Base-by-base conservation (phyloP, 768 basidiomycete species). In the Leccinum uliginosum region DNA sequence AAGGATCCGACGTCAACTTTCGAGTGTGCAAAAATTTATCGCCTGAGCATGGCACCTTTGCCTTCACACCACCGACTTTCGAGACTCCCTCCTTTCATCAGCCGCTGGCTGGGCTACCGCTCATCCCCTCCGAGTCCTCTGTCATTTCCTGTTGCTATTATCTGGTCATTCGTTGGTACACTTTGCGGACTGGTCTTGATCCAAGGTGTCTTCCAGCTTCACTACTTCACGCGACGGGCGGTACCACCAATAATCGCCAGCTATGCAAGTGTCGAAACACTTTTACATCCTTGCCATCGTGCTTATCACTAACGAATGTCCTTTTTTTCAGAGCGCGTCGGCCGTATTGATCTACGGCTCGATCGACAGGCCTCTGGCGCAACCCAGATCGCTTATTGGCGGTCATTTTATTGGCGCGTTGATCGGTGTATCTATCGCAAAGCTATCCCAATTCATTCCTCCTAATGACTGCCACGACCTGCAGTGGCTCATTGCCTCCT, bases 291-390 rank as follows among this genome's bases (percentile, higher is more conserved):
- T 44, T 14, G 12, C 34, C 53, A 29, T 46, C 26, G 19, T n/a
- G 17, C 17, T 24, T 19, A 51, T 52, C 17, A 44, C 43, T 8
- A 17, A 54, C 51, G 34, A 45, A n/a, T n/a, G 6, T 53, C 32
- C 48, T n/a, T 38, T 38, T 34, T 19, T 12, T 24, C 62, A 83
- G 83, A 82, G 79, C 21, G 81, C 81, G 23, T 78, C 79, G 11
- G 82, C 83, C 6, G 78, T 83, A 9, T 72, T 84, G 45, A 75
- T 81, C 29, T 83, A 82, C 56, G 82, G 80, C 17, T 74, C 77
- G 2, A 75, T 83, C 44, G 80, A 84, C 15, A 71, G 74, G 4
- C 81, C 82, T 8, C 64, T 83, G 38, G 78, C 80, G 0, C 82
- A 84, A 66, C 82, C 83, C 12, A 75, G 81, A 19, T 69, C 77